Percentiles rank a stretch among this genome's conserved stretches.
These are phyloP conservation scores for Limnanthes douglasii DNA, from an alignment of 345 rosid genomes.

Conservation along the genomic window DNA sequence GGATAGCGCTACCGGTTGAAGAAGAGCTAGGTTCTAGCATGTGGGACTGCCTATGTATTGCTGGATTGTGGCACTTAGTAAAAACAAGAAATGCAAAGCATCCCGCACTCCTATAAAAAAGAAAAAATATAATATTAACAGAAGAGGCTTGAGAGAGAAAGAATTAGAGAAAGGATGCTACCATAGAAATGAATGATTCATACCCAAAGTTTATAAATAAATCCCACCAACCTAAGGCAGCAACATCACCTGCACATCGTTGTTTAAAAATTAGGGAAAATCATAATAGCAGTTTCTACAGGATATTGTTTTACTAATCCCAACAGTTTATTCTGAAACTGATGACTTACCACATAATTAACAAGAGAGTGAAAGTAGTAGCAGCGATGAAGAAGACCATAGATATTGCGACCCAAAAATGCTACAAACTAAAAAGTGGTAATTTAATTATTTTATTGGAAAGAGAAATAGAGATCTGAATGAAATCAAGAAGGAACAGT, in stretches of 20 bases:
- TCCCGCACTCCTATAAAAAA: conserved; percentile 61
- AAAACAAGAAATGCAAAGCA: conserved; percentile 89
- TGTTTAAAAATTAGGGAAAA: no score
- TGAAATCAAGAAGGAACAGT: no score
- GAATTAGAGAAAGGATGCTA: background rate
- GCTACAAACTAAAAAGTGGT: conserved; percentile 53
- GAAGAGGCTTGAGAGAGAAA: background rate
- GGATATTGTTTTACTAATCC: no score
- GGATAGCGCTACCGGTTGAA: conserved; percentile 34
- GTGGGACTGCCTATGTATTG: conserved; percentile 53
- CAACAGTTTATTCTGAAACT: no score
- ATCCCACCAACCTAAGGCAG: conserved; percentile 93
- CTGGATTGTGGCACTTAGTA: conserved; percentile 79
- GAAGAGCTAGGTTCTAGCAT: conserved; percentile 42
- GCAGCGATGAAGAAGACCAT: conserved; percentile 92
- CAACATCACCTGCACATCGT: conserved; percentile 61
- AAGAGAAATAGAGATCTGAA: no score
- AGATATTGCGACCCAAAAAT: conserved; percentile 89
- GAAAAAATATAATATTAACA: conserved; percentile 4
- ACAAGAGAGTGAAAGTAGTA: conserved; percentile 69
- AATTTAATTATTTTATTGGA: no score
- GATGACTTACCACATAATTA: conserved; percentile 72
- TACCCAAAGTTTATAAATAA: conserved; percentile 84
- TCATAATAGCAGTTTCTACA: no score
- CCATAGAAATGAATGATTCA: conserved; percentile 6